Percentiles rank a stretch among this genome's conserved stretches.
These are phyloP conservation scores for Solanum arcanum DNA, from an alignment of 257 asterid species.

Conservation along the genomic window DNA sequence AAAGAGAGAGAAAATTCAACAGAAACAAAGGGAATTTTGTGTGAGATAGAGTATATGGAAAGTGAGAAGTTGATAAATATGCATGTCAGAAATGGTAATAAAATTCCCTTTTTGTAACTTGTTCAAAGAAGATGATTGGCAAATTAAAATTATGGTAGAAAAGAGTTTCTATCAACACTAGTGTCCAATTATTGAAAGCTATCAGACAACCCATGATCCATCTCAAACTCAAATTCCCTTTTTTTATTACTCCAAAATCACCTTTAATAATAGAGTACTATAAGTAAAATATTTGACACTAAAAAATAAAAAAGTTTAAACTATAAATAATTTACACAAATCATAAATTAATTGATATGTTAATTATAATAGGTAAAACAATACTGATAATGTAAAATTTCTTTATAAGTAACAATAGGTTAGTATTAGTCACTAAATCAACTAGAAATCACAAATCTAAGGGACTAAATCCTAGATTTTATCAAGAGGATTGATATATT, in stretches of 20 bases:
- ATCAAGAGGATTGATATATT: not conserved
- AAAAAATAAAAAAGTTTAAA: no score
- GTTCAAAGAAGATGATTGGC: constrained; percentile 15
- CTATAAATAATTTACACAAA: not conserved
- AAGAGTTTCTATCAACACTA: not conserved
- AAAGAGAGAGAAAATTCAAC: not conserved
- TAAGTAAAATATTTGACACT: not conserved
- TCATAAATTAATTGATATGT: no score
- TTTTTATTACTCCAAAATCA: not conserved
- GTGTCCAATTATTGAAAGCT: constrained; percentile 26
- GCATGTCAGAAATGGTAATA: constrained; percentile 16
- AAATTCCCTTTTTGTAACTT: constrained; percentile 25
- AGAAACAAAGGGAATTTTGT: constrained; percentile 15
- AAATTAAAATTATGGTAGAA: not conserved
- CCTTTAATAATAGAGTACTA: not conserved
- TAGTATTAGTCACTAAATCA: not conserved
- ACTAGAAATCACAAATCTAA: constrained; percentile 4
- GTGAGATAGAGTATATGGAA: not conserved
- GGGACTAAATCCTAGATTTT: constrained; percentile 6
- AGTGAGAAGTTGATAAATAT: constrained; percentile 9
- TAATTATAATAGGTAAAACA: not conserved
- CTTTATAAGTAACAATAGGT: not conserved
- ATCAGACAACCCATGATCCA: constrained; percentile 39
- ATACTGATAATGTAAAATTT: not conserved
- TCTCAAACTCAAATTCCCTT: not conserved